Base-by-base conservation (phyloP, 495 filamentous ascomycete genomes). In the Aspergillus cristatus region DNA sequence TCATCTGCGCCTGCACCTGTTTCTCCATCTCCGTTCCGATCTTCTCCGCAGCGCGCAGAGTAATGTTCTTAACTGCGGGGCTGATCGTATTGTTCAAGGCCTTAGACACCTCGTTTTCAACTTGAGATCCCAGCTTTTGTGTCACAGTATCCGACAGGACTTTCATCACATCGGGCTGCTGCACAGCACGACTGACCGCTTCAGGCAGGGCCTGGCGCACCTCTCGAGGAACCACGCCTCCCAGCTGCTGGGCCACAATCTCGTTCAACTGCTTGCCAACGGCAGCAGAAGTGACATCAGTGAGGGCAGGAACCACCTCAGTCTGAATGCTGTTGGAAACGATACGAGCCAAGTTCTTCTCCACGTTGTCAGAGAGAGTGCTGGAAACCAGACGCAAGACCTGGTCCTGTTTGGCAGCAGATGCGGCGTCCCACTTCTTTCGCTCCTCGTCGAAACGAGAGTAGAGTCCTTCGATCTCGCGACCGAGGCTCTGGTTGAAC, bases 321-420 rank as follows among this genome's bases (percentile, higher is more conserved):
- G 70, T 60, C 47, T 81, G 68, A 44, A 90, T 84, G 53, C 75
- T 78, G 29, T 65, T 60, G 17, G 67, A 70, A 35, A 94, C 75
- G 39, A 93, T 81, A 18, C 73, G 74, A 17, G 74, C 63, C 22
- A 95, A 70, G 16, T 80, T 82, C 47, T 80, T 74, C 55, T 96
- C 87, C 18, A 93, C 84, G 44, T 96, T 97, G 32, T 91, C 81
- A 14, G 86, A 83, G 14, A 99, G 68, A 10, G 91, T 90, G 35
- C 74, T 79, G 1, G 87, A 91, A 7, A 99, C 84, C 30, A 94
- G 70, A 14, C 86, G 82, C 35, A 99, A 72, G 22, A 99, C 67
- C 40, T 82, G 78, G 38, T 88, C 81, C 44, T 85, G 82, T 43
- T 79, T 80, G n/a, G 78, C 73, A 12, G 76, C 64, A 18, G 76